phyloP scores from a whole-genome alignment of 208 protist genomes.

The Leishmania tropica region DNA sequence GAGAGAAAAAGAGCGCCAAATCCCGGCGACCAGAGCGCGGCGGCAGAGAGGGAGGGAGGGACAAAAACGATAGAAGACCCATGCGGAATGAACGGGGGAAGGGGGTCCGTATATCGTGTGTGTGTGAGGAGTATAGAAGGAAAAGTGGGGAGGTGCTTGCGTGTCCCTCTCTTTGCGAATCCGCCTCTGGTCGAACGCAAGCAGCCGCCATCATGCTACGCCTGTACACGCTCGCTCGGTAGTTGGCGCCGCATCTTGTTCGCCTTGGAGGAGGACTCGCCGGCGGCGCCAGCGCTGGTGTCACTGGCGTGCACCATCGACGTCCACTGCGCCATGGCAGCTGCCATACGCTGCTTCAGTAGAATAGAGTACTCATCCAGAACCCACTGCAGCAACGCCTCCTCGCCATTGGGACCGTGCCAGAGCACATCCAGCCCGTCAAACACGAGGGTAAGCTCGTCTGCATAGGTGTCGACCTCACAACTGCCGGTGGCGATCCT shows the following conservation, averaged over 20 bases:
- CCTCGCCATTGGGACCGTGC: constrained; percentile 42
- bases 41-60: background rate
- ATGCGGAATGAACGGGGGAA: background rate
- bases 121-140: background rate
- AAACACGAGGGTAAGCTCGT: constrained; percentile 19
- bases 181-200: background rate
- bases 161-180: background rate
- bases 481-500: background rate
- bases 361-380: constrained; percentile 47
- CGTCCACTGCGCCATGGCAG: constrained; percentile 16
- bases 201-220: background rate
- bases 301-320: constrained; percentile 14
- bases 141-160: background rate
- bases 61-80: background rate
- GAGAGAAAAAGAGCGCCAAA: background rate
- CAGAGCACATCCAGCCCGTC: constrained; percentile 62
- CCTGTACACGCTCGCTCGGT: background rate
- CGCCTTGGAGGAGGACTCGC: constrained; percentile 9
- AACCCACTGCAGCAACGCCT: constrained; percentile 47
- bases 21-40: background rate
- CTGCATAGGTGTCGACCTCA: background rate
- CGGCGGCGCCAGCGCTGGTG: background rate
- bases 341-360: constrained; percentile 32
- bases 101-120: no score
- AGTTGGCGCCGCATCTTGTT: background rate